A percentile compares a stretch with the other conserved stretches of the same genome.
These are phyloP conservation scores for Dothistroma septosporum DNA, from an alignment of 2,329 filamentous ascomycete genomes.

Conservation along the genomic window DNA sequence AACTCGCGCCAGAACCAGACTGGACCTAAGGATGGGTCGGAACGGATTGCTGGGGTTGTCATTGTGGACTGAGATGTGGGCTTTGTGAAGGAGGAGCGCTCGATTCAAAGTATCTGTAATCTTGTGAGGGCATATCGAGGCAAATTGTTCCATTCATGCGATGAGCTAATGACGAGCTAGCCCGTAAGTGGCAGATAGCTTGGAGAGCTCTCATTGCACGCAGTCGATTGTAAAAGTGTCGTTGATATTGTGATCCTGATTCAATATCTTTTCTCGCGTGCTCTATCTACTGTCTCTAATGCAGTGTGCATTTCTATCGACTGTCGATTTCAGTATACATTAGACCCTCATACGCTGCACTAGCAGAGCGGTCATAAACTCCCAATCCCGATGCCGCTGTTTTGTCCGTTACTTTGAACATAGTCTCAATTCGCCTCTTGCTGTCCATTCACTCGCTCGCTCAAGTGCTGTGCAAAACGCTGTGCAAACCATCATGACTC, in stretches of 20 bases:
- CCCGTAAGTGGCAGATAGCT: not conserved
- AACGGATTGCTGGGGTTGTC: not conserved
- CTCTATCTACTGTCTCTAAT: slow-evolving; percentile 7
- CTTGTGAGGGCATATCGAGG: not conserved
- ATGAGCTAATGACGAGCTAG: not conserved
- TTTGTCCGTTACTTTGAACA: not conserved
- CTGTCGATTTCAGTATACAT: slow-evolving; percentile 9
- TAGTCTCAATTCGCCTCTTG: not conserved
- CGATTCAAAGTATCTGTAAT: not conserved
- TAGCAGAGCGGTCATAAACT: slow-evolving; percentile 21
- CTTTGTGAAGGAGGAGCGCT: not conserved
- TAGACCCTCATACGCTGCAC: slow-evolving; percentile 23
- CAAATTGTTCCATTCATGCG: not conserved
- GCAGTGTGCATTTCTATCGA: not conserved
- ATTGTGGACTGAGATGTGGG: not conserved
- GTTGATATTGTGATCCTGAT: not conserved
- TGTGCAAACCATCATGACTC: not conserved
- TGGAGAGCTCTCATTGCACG: not conserved
- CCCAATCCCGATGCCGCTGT: slow-evolving; percentile 9
- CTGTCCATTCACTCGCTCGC: slow-evolving; percentile 3
- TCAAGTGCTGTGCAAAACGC: slow-evolving; percentile 6
- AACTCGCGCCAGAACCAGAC: slow-evolving; percentile 40
- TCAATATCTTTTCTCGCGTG: not conserved
- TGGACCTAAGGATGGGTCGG: slow-evolving; percentile 16
- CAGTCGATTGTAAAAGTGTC: not conserved